A percentile compares a stretch with the other conserved stretches of the same genome.
Evolutionary conservation across 179 eudicot species (phyloP).

Genomic region (Silene coronaria): DNA sequence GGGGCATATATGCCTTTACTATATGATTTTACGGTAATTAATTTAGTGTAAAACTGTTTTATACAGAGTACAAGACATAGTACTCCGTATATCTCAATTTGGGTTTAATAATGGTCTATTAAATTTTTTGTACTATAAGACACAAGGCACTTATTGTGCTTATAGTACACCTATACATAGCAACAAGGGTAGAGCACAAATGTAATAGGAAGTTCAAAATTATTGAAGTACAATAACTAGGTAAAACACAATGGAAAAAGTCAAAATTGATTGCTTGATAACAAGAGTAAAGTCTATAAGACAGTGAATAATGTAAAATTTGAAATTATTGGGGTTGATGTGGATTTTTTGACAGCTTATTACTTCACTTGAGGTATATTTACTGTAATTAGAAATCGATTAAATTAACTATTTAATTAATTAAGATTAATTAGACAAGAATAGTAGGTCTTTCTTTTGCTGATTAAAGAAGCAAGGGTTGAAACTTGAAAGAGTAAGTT

Average conservation of each 20-base stretch:
- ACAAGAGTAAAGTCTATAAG: not conserved
- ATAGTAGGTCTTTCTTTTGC: not conserved
- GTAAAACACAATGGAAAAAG: not conserved
- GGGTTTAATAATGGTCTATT: not conserved
- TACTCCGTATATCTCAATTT: not conserved
- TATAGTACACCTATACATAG: slow-evolving; percentile 4
- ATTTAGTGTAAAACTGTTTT: too few species aligned
- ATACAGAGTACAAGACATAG: not conserved
- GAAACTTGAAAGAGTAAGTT: too few species aligned
- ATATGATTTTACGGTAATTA: too few species aligned
- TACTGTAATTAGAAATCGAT: not conserved
- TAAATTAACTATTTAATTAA: too few species aligned
- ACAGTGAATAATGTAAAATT: not conserved
- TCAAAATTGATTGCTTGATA: not conserved
- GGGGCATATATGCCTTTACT: too few species aligned
- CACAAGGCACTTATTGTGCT: not conserved
- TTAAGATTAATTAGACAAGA: too few species aligned
- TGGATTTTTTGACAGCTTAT: not conserved
- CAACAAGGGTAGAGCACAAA: not conserved
- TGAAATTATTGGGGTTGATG: not conserved
- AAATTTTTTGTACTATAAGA: not conserved
- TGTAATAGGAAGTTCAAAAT: not conserved
- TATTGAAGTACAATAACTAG: not conserved
- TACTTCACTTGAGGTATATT: too few species aligned
- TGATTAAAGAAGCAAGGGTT: not conserved